phyloP scores from a whole-genome alignment of 140 eudicot genomes.

The Ambrosia hybrid region DNA sequence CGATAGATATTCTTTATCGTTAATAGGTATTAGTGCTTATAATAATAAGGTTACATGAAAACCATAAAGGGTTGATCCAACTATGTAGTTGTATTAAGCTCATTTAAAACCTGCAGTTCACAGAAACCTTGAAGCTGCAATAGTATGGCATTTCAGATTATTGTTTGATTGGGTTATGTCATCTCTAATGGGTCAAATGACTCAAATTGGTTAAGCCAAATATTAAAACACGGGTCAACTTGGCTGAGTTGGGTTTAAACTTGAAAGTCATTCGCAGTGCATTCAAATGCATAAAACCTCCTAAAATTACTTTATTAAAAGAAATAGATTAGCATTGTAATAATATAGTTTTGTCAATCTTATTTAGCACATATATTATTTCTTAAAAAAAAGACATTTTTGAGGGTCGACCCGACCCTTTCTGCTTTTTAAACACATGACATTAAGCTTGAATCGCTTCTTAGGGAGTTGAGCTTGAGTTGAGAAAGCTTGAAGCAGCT shows the following conservation, averaged over 20 bases:
- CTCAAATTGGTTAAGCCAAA: neutral
- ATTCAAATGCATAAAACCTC: conserved; percentile 2
- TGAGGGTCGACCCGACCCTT: neutral
- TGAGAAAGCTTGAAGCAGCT: conserved; percentile 92
- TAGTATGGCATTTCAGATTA: too few relatives aligned
- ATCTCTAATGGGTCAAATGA: neutral
- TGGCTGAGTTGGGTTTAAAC: neutral
- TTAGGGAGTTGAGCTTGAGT: conserved; percentile 94
- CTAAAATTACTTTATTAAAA: neutral
- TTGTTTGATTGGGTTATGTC: neutral
- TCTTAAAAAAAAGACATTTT: neutral
- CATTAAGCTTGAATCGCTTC: conserved; percentile 13
- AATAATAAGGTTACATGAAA: neutral
- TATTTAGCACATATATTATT: neutral
- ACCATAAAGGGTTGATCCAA: neutral
- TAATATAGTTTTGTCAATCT: neutral
- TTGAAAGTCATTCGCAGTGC: neutral
- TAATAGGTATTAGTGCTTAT: too few relatives aligned
- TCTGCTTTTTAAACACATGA: neutral
- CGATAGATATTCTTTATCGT: too few relatives aligned
- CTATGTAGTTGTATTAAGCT: neutral
- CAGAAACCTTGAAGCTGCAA: too few relatives aligned
- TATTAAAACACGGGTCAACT: neutral
- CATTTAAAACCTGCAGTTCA: too few relatives aligned
- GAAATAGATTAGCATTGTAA: neutral